These are phyloP conservation scores for Podaxis pistillaris DNA, from an alignment of 768 basidiomycete genomes.

Conservation along the genomic window DNA sequence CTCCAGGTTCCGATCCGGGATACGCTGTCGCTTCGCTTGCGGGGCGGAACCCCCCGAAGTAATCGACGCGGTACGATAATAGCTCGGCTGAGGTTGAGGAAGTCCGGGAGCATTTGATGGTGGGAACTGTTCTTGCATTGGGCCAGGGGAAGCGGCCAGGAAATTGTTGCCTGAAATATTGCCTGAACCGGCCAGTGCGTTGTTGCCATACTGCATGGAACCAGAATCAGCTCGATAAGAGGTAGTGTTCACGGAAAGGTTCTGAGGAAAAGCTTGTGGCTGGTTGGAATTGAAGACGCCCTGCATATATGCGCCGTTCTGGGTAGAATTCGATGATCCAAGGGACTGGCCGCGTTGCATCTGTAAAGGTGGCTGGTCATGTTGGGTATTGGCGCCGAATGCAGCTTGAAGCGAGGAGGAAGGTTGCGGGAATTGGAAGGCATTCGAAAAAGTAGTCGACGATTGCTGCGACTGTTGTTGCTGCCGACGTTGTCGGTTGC, in stretches of 20 bases:
- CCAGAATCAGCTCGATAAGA: conserved; percentile 13
- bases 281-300: conserved; percentile 17
- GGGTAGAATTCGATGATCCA: conserved; percentile 12
- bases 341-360: conserved; percentile 11
- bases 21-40: conserved; percentile 37
- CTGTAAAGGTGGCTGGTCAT: conserved; percentile 16
- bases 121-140: conserved; percentile 27
- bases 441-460: not conserved
- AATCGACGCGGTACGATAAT: conserved; percentile 21
- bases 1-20: conserved; percentile 28
- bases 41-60: conserved; percentile 18
- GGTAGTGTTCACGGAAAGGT: conserved; percentile 14
- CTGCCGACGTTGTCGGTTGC: conserved; percentile 19
- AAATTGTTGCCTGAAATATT: conserved; percentile 15
- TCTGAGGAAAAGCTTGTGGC: conserved; percentile 4
- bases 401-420: conserved; percentile 23
- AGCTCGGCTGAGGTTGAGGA: conserved; percentile 20
- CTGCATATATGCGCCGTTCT: conserved; percentile 14
- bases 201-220: conserved; percentile 3
- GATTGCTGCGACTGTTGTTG: conserved; percentile 20
- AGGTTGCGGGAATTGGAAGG: conserved; percentile 18
- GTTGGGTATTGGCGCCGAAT: conserved; percentile 19
- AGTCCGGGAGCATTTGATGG: conserved; percentile 16
- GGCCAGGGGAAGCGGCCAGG: conserved; percentile 24
- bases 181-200: conserved; percentile 14